Conservation (phyloP, 139 green algal genomes). For the Micractinium conductrix region DNA sequence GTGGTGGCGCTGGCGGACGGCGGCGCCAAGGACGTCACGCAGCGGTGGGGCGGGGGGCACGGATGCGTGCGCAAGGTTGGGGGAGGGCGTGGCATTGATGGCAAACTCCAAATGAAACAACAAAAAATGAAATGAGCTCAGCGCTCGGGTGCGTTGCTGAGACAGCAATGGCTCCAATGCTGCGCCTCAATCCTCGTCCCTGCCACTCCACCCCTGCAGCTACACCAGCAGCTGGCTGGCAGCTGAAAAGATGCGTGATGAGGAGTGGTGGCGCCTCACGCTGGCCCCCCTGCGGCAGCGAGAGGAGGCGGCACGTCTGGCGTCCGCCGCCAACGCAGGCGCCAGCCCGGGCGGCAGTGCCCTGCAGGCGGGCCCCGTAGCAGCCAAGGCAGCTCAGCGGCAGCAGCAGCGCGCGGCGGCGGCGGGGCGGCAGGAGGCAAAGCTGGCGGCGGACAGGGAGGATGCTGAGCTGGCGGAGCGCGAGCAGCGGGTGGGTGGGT, state of each 20-base stretch:
- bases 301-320: conserved; percentile 21
- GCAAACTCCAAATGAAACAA: too few relatives aligned
- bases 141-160: too few relatives aligned
- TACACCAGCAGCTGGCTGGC: conserved; percentile 61
- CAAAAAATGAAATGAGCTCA: too few relatives aligned
- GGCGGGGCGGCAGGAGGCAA: neutral
- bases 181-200: too few relatives aligned
- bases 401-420: neutral
- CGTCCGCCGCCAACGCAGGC: neutral
- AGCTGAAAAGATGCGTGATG: conserved; percentile 60
- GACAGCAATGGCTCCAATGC: too few relatives aligned
- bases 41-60: conserved; percentile 30
- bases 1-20: conserved; percentile 65
- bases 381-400: neutral
- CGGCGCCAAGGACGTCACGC: conserved; percentile 75
- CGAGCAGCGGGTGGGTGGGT: conserved; percentile 13
- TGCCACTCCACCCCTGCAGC: conserved; percentile 14
- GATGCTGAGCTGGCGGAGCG: conserved; percentile 73
- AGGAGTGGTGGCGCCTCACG: conserved; percentile 66
- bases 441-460: conserved; percentile 63
- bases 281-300: conserved; percentile 43
- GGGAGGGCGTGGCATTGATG: neutral
- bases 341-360: neutral
- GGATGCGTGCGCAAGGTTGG: neutral
- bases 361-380: neutral